A percentile compares a stretch with the other conserved stretches of the same genome.
phyloP scores from a whole-genome alignment of 208 protist genomes.

The Angomonas ambiguus region DNA sequence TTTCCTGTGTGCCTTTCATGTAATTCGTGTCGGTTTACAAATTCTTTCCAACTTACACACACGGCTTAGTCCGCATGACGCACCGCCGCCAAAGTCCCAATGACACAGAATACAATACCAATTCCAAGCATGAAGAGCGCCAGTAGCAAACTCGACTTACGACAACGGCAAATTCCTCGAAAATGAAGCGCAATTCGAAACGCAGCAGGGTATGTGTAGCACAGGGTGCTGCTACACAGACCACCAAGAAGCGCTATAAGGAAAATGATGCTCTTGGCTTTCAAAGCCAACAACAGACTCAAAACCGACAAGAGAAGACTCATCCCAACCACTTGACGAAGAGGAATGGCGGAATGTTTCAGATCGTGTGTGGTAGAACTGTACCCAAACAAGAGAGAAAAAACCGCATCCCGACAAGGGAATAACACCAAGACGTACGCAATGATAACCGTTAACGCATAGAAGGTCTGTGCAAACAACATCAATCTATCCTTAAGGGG shows the following conservation, averaged over 20 bases:
- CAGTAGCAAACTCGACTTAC: constrained; percentile 21
- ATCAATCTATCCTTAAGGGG: constrained; percentile 47
- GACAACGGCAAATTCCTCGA: constrained; percentile 34
- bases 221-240: constrained; percentile 67
- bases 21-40: too few relatives aligned
- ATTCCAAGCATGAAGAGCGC: constrained; percentile 44
- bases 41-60: too few relatives aligned
- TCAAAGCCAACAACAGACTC: constrained; percentile 41
- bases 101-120: constrained; percentile 32
- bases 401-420: constrained; percentile 53
- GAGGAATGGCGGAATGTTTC: constrained; percentile 28
- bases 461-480: constrained; percentile 32
- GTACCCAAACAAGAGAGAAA: constrained; percentile 54
- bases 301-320: constrained; percentile 36
- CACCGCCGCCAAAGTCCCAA: constrained; percentile 29
- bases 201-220: constrained; percentile 60
- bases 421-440: constrained; percentile 69
- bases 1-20: too few relatives aligned
- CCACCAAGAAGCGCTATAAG: constrained; percentile 63
- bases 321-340: constrained; percentile 31
- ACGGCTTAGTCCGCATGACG: not conserved
- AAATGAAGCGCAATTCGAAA: constrained; percentile 54
- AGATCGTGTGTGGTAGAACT: constrained; percentile 21
- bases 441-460: constrained; percentile 49
- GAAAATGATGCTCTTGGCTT: constrained; percentile 47